These are phyloP conservation scores for Vigna hirtella DNA, from an alignment of 306 rosid species.

Conservation along the genomic window DNA sequence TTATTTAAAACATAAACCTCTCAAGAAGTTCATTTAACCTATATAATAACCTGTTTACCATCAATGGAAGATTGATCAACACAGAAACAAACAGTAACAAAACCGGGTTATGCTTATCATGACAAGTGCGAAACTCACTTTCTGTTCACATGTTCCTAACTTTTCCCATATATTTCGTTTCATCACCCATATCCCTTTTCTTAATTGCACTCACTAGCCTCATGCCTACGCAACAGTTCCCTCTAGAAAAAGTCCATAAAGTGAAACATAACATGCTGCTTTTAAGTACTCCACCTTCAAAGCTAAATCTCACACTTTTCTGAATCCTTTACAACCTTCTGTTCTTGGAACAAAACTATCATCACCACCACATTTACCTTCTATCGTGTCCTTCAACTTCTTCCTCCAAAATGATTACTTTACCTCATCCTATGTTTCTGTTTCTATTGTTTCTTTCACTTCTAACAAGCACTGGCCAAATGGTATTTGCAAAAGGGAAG, in stretches of 20 bases:
- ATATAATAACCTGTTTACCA: too few relatives aligned
- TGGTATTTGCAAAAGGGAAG: conserved; percentile 32
- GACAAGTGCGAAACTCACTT: conserved; percentile 10
- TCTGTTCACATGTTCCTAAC: conserved; percentile 35
- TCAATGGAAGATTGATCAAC: too few relatives aligned
- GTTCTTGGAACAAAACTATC: conserved; percentile 14
- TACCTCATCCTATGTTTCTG: conserved; percentile 24
- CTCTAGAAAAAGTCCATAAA: conserved; percentile 18
- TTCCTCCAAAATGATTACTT: conserved; percentile 31
- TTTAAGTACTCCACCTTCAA: conserved; percentile 6
- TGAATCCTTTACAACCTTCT: background rate
- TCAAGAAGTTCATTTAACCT: too few relatives aligned
- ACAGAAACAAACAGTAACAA: too few relatives aligned
- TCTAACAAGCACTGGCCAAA: conserved; percentile 15
- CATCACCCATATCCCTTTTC: conserved; percentile 38
- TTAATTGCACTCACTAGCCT: conserved; percentile 49
- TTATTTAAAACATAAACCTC: too few relatives aligned
- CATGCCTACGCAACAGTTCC: conserved; percentile 43
- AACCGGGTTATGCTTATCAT: conserved; percentile 8
- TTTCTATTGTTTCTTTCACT: conserved; percentile 11
- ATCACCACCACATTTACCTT: background rate
- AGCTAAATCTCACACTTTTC: conserved; percentile 31
- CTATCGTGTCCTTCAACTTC: background rate
- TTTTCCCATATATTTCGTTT: conserved; percentile 35
- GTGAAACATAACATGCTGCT: conserved; percentile 37